Evolutionary conservation across 1,284 basidiomycete genomes (phyloP), one percentile per base, ranked within the genome.

Genomic region (Polyporus tsugae): DNA sequence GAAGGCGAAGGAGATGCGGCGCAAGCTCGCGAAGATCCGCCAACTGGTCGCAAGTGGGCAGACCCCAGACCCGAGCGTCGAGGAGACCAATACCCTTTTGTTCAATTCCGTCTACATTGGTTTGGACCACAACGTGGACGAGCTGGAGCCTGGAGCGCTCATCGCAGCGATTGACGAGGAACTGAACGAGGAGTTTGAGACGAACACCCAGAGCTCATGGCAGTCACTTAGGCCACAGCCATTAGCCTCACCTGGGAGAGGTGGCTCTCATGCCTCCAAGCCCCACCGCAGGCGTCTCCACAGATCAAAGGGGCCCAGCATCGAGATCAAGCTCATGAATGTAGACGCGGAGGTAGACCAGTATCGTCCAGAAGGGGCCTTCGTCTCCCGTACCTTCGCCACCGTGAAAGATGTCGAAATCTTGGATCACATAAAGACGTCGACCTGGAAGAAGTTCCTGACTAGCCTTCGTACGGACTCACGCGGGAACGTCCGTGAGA

Each of bases 381-480:
- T 91, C 25, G 86, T 91, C 19, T 92, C 91, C 5, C 85, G 91
- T 66, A 85, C 88, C 3, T 84, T 95, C 63, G 85, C 88, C 4
- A 90, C 90, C 35, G 82, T 93, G 67, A 86, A 82, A 68, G 88
- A 95, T 73, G 75, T 95, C 59, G 95, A 98, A 79, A 98, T 99
- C 71, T 83, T 99, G 64, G 97, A 99, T 81, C 96, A 98, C 77
- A 95, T 99, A 85, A 96, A 95, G 83, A 97, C 97, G 0, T 98
- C 97, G 11, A 99, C 97, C 0, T 99, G 98, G 98, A 93, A 92
- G 79, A 98, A 96, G 77, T 99, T 99, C 79, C 82, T 99, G 68
- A 97, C 96, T 1, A 90, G 91, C 67, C 85, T 97, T 78, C 88
- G 91, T 61, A 86, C 91, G 1, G 95, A 96, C 80, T 91, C 93